A percentile compares a stretch with the other conserved stretches of the same genome.
phyloP scores from a whole-genome alignment of 768 basidiomycete species.

The Strobilomyces dryophilus region DNA sequence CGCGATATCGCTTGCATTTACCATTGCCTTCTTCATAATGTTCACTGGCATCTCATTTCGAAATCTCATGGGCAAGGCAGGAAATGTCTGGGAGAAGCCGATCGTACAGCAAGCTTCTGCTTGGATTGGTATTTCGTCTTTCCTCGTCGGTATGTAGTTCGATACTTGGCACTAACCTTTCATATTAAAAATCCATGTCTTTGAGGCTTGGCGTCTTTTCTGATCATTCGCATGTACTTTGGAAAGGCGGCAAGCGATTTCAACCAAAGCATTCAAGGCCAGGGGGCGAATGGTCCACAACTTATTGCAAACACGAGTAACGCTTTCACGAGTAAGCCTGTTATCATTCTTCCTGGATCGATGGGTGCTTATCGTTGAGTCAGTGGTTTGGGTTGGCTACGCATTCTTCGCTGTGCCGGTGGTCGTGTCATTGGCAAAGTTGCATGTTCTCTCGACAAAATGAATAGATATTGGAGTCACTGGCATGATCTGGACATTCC shows the following conservation, averaged over 20 bases:
- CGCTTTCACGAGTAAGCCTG: slow-evolving; percentile 66
- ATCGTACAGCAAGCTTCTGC: slow-evolving; percentile 54
- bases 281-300: slow-evolving; percentile 51
- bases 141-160: slow-evolving; percentile 55
- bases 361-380: background rate
- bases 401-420: slow-evolving; percentile 71
- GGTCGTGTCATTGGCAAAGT: slow-evolving; percentile 61
- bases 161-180: background rate
- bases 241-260: slow-evolving; percentile 77
- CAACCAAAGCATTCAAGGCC: slow-evolving; percentile 54
- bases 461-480: slow-evolving; percentile 18
- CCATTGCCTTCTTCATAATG: slow-evolving; percentile 58
- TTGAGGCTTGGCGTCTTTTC: slow-evolving; percentile 62
- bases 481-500: background rate
- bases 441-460: slow-evolving; percentile 53
- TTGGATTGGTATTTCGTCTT: slow-evolving; percentile 76
- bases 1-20: slow-evolving; percentile 53
- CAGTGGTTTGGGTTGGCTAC: slow-evolving; percentile 80
- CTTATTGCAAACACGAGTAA: slow-evolving; percentile 63
- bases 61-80: slow-evolving; percentile 54
- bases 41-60: slow-evolving; percentile 67
- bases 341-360: background rate
- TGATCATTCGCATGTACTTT: slow-evolving; percentile 77
- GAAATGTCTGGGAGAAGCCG: slow-evolving; percentile 51
- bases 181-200: background rate